Percentiles rank a stretch among this genome's conserved stretches.
phyloP scores from a whole-genome alignment of 352 stramenopile species.

The Pythium chondricola region DNA sequence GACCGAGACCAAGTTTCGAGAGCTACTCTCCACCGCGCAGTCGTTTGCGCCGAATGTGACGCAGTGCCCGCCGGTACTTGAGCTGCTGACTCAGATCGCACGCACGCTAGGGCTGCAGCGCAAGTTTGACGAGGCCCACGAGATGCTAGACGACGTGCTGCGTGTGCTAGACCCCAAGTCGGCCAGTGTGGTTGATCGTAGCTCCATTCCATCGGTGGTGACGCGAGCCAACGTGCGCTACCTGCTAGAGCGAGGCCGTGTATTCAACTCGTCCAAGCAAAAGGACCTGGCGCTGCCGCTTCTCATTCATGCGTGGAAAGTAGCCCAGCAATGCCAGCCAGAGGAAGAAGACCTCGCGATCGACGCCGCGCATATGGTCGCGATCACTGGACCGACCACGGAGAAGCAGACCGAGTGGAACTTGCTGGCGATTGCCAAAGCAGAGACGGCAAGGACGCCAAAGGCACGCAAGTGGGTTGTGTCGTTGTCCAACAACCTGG shows the following conservation, averaged over 20 bases:
- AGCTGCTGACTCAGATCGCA: slow-evolving; percentile 20
- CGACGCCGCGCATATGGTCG: slow-evolving; percentile 23
- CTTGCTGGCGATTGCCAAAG: slow-evolving; percentile 1
- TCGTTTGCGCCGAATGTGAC: not conserved
- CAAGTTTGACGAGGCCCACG: slow-evolving; percentile 17
- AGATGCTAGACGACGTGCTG: slow-evolving; percentile 12
- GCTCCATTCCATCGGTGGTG: not conserved
- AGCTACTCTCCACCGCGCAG: slow-evolving; percentile 4
- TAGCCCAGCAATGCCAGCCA: slow-evolving; percentile 1
- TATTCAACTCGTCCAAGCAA: slow-evolving; percentile 20
- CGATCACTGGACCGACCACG: slow-evolving; percentile 9
- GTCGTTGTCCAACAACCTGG: slow-evolving; percentile 22
- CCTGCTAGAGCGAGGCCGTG: slow-evolving; percentile 19
- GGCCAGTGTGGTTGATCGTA: not conserved
- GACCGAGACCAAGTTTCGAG: slow-evolving; percentile 8
- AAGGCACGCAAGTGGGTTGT: slow-evolving; percentile 18
- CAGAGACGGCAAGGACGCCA: slow-evolving; percentile 6
- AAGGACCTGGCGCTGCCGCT: slow-evolving; percentile 2
- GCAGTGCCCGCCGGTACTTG: slow-evolving; percentile 2
- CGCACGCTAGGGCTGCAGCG: slow-evolving; percentile 17
- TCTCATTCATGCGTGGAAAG: slow-evolving; percentile 12
- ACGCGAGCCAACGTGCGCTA: slow-evolving; percentile 15
- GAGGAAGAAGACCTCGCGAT: slow-evolving; percentile 17
- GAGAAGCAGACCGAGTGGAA: slow-evolving; percentile 14
- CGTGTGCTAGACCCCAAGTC: not conserved